These are phyloP conservation scores for Ophiostoma perfectum DNA, from an alignment of 2,329 filamentous ascomycete genomes.

Conservation along the genomic window DNA sequence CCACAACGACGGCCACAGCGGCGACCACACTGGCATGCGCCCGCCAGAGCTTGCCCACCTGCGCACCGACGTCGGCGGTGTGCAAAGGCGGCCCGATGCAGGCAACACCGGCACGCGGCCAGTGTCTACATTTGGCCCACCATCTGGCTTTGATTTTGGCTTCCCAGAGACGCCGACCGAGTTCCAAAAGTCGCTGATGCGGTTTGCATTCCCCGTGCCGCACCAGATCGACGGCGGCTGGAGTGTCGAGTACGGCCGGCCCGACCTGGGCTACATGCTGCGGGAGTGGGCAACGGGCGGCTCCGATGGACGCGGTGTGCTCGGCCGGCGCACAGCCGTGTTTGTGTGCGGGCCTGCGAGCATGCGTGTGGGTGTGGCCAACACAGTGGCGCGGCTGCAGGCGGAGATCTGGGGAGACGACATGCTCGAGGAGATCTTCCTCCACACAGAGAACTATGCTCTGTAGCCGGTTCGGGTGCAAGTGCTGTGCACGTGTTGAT, in stretches of 20 bases:
- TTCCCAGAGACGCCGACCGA: constrained; percentile 80
- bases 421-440: constrained; percentile 78
- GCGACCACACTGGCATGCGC: constrained; percentile 28
- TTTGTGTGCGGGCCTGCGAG: constrained; percentile 86
- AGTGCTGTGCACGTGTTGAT: neutral
- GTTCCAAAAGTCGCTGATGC: constrained; percentile 84
- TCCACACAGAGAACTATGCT: constrained; percentile 94
- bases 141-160: constrained; percentile 67
- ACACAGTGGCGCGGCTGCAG: constrained; percentile 76
- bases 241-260: constrained; percentile 87
- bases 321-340: constrained; percentile 77
- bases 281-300: constrained; percentile 73
- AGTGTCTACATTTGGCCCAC: constrained; percentile 54
- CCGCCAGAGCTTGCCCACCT: constrained; percentile 55
- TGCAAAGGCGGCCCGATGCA: constrained; percentile 22
- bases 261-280: constrained; percentile 81
- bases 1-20: constrained; percentile 13
- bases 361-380: constrained; percentile 85
- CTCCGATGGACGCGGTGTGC: constrained; percentile 58
- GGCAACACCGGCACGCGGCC: constrained; percentile 34
- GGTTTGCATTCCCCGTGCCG: constrained; percentile 74
- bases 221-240: constrained; percentile 71
- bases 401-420: constrained; percentile 74
- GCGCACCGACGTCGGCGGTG: constrained; percentile 41
- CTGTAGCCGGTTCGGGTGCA: constrained; percentile 44